A percentile compares a stretch with the other conserved stretches of the same genome.
Evolutionary conservation across 75 land plant genomes (phyloP).

Genomic region (Cupressus sempervirens): DNA sequence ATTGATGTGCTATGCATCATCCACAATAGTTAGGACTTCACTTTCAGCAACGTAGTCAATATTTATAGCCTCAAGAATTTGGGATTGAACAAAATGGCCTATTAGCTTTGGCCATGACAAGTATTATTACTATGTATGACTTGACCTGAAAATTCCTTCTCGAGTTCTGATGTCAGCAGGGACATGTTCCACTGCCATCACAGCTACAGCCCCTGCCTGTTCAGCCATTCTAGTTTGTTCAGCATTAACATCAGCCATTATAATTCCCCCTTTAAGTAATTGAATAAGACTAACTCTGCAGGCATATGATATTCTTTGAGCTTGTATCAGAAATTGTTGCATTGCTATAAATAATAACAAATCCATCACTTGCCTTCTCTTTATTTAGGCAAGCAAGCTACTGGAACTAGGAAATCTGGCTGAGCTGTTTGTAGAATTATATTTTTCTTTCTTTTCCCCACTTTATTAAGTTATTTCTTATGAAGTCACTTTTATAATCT

Average conservation of each 20-base stretch:
- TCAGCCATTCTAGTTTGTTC: constrained; percentile 77
- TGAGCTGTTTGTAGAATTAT: no score
- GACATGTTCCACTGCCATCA: constrained; percentile 76
- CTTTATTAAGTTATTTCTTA: no score
- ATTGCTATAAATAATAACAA: constrained; percentile 70
- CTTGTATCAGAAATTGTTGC: constrained; percentile 40
- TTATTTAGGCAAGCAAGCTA: not conserved
- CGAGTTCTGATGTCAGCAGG: constrained; percentile 76
- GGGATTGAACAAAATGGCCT: constrained; percentile 86
- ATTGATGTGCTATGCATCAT: constrained; percentile 81
- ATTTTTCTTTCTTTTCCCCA: no score
- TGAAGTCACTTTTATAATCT: no score
- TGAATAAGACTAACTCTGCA: constrained; percentile 77
- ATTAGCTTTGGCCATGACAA: constrained; percentile 88
- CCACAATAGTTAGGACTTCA: constrained; percentile 82
- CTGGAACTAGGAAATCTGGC: not conserved
- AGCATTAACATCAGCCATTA: constrained; percentile 75
- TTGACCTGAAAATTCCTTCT: constrained; percentile 84
- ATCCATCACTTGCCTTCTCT: constrained; percentile 56
- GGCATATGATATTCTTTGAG: constrained; percentile 62
- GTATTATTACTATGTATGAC: constrained; percentile 73
- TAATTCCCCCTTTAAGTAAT: constrained; percentile 75
- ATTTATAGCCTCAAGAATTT: constrained; percentile 75
- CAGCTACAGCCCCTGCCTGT: constrained; percentile 79
- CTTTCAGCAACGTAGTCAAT: constrained; percentile 84